phyloP scores from a whole-genome alignment of 2,329 filamentous ascomycete genomes.

The Aspergillus sp. region DNA sequence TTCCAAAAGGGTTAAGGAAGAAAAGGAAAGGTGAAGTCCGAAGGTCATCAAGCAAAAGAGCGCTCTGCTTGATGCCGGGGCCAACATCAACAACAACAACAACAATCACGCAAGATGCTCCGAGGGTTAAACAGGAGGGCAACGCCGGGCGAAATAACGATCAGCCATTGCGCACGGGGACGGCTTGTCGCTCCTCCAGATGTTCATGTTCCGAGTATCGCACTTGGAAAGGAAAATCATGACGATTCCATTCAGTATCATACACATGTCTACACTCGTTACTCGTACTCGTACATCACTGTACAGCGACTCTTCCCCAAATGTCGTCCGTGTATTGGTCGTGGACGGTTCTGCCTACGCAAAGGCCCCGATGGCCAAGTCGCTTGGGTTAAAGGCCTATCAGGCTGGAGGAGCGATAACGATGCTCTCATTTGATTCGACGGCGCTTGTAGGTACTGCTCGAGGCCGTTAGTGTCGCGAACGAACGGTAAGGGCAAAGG shows the following conservation, averaged over 20 bases:
- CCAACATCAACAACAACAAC: no score
- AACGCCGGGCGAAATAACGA: not conserved
- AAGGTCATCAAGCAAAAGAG: no score
- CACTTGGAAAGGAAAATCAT: not conserved
- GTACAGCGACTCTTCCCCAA: not conserved
- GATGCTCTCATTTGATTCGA: not conserved
- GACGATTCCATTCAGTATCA: not conserved
- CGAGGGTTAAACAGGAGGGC: not conserved
- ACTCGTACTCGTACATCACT: no score
- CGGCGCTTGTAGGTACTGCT: no score
- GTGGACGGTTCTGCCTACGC: no score
- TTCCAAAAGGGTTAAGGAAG: no score
- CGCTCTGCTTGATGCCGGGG: no score
- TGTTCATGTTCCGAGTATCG: not conserved
- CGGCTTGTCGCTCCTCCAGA: not conserved
- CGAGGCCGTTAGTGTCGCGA: no score
- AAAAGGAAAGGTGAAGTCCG: no score
- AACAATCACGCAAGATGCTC: not conserved
- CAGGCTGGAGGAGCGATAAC: not conserved
- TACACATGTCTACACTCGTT: not conserved
- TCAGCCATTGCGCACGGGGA: not conserved
- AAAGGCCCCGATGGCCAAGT: no score
- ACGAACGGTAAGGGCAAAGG: not conserved
- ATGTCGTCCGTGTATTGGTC: no score
- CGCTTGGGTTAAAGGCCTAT: no score